A percentile compares a stretch with the other conserved stretches of the same genome.
phyloP scores from a whole-genome alignment of 2,329 filamentous ascomycete genomes.

The Plenodomus lindquistii region DNA sequence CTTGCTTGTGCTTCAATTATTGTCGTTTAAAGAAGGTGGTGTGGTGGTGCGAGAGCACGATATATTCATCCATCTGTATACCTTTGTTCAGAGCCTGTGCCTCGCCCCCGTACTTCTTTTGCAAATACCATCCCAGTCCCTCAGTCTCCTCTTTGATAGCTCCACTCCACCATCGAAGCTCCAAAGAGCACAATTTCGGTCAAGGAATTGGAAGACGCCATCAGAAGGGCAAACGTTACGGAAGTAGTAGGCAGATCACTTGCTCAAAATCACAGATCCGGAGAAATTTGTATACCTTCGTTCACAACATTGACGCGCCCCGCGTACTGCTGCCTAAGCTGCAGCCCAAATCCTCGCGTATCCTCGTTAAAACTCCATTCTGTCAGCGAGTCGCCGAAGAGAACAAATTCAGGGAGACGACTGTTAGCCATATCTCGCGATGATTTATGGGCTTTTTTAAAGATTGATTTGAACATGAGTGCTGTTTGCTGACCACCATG shows the following conservation, averaged over 20 bases:
- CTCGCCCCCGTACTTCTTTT: slow-evolving; percentile 19
- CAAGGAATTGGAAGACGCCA: slow-evolving; percentile 2
- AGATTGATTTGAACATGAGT: background rate
- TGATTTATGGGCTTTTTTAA: background rate
- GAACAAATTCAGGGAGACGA: slow-evolving; percentile 28
- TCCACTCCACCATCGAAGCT: slow-evolving; percentile 29
- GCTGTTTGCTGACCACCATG: background rate
- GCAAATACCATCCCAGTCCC: slow-evolving; percentile 26
- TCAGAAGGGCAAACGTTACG: background rate
- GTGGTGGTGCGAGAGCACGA: too few relatives aligned
- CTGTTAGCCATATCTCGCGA: background rate
- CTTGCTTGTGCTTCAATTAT: background rate
- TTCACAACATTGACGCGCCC: slow-evolving; percentile 33
- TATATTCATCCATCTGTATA: background rate
- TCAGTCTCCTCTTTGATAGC: slow-evolving; percentile 22
- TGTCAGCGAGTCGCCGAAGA: slow-evolving; percentile 43
- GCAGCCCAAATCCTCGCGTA: slow-evolving; percentile 35
- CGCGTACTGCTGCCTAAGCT: slow-evolving; percentile 29
- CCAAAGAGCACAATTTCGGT: slow-evolving; percentile 31
- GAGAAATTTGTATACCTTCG: slow-evolving; percentile 35
- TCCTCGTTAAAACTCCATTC: slow-evolving; percentile 36
- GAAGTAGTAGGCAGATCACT: too few relatives aligned
- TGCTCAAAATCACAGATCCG: too few relatives aligned
- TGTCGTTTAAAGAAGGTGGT: background rate
- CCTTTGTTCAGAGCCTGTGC: slow-evolving; percentile 28